Evolutionary conservation across 1,139 yeast species (phyloP), one percentile per base, ranked within the genome.

Genomic region (Geotrichum carabidarum): DNA sequence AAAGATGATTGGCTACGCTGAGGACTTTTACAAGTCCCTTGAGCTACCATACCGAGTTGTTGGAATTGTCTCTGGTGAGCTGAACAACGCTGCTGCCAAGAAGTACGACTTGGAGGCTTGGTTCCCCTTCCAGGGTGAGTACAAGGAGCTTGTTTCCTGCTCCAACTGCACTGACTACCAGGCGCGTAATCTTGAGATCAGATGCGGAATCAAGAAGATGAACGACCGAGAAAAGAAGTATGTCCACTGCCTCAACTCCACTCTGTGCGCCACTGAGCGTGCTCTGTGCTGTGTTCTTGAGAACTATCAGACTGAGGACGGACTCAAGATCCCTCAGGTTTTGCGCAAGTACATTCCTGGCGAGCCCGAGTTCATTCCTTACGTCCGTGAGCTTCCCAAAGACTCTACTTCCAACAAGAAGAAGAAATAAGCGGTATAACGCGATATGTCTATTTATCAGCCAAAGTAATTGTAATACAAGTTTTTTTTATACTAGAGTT

Each of bases 51-150:
- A 93, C 80, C 83, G 98, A 73, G 94, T 93, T 58, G 99, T 94
- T 60, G 96, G 96, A 64, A 93, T 94, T 73, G 99, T 94, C 59
- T 88, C 96, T 59, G 99, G 99, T 64, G 99, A 93, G 76, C 83
- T 94, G 71, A 94, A 94, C 80, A 93, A 94, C 66, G 98, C 99
- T 55, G 99, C 99, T 59, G 97, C 99, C 63, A 93, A 93, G 80
- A 93, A 93, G 76, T 93, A 85, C 78, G 99, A 93, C 76, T 80
- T 93, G 70, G 99, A 93, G 78, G 99, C 99, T 48, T 93, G 99
- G 99, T 94, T 93, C 95, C 99, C 99, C 69, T 93, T 79, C 87
- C 99, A 93, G 79, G 81, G 90, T 73, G 99, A 94, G 75, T 94
- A 88, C 78, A 94, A 94, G 78, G 99, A 93, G 78, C 82, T 93